A percentile compares a stretch with the other conserved stretches of the same genome.
Conservation (phyloP, 2,329 filamentous ascomycete species). For the Sphaerostilbella broomeana region DNA sequence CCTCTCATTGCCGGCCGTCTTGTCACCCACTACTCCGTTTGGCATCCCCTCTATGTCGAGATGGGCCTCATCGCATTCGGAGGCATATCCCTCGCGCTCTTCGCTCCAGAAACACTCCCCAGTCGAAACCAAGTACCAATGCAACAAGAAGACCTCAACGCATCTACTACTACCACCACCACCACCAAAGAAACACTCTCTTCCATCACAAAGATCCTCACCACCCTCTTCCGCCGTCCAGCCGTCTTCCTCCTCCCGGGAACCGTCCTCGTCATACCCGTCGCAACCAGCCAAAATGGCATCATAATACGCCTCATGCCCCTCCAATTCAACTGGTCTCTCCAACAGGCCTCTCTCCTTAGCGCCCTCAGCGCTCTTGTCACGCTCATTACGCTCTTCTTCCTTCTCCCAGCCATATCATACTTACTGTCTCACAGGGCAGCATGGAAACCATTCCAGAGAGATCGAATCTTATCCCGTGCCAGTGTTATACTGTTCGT, state of each 20-base stretch:
- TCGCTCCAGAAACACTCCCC: slow-evolving; percentile 19
- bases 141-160: background rate
- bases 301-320: slow-evolving; percentile 22
- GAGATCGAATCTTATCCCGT: slow-evolving; percentile 16
- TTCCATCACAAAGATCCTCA: slow-evolving; percentile 9
- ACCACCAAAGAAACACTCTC: background rate
- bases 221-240: slow-evolving; percentile 17
- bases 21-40: slow-evolving; percentile 15
- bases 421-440: slow-evolving; percentile 12
- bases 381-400: slow-evolving; percentile 19
- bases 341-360: slow-evolving; percentile 18
- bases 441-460: slow-evolving; percentile 5
- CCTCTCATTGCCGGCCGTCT: slow-evolving; percentile 17
- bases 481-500: slow-evolving; percentile 19
- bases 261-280: slow-evolving; percentile 18
- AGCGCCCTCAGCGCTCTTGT: slow-evolving; percentile 18
- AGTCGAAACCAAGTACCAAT: background rate
- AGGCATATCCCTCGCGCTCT: slow-evolving; percentile 14
- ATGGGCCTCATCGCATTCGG: slow-evolving; percentile 16
- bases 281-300: slow-evolving; percentile 18
- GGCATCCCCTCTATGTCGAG: slow-evolving; percentile 19
- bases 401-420: slow-evolving; percentile 17
- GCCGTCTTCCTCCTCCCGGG: slow-evolving; percentile 20
- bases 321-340: slow-evolving; percentile 20
- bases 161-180: background rate